These are phyloP conservation scores for Clarireedia sp. DNA, from an alignment of 2,329 filamentous ascomycete species.

Conservation along the genomic window DNA sequence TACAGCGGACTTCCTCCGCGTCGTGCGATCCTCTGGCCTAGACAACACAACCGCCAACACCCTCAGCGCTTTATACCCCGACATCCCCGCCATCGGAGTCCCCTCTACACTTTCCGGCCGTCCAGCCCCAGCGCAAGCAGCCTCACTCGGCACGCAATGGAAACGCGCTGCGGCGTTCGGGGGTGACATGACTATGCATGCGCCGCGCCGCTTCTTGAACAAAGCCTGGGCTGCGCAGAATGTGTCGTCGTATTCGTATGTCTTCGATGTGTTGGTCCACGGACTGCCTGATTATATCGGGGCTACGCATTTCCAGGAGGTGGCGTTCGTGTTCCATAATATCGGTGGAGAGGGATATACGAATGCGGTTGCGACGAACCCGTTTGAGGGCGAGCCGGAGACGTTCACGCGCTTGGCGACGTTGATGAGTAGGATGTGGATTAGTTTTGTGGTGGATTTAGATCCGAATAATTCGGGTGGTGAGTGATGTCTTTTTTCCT, in stretches of 20 bases:
- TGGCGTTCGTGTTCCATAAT: constrained; percentile 32
- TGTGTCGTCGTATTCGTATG: constrained; percentile 49
- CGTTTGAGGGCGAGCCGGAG: constrained; percentile 17
- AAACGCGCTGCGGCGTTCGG: constrained; percentile 37
- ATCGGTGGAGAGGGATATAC: constrained; percentile 22
- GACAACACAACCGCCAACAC: constrained; percentile 1
- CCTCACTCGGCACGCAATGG: constrained; percentile 2
- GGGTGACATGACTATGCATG: constrained; percentile 49
- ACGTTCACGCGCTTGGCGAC: constrained; percentile 11
- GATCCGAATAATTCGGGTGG: constrained; percentile 20
- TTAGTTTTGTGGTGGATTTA: constrained; percentile 16
- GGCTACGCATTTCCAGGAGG: constrained; percentile 45
- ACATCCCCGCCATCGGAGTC: constrained; percentile 41
- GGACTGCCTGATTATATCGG: constrained; percentile 36
- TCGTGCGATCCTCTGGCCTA: background rate
- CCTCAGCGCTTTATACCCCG: constrained; percentile 35
- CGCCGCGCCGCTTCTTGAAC: constrained; percentile 44
- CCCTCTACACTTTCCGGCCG: constrained; percentile 30
- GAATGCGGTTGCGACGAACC: constrained; percentile 12
- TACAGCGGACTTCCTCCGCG: constrained; percentile 38
- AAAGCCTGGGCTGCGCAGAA: constrained; percentile 42
- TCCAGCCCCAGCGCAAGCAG: constrained; percentile 7
- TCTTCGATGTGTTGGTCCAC: constrained; percentile 49
- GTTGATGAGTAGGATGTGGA: constrained; percentile 23
- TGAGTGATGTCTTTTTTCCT: constrained; percentile 5